These are phyloP conservation scores for Corrigiola litoralis DNA, from an alignment of 179 eudicot genomes.

Conservation along the genomic window DNA sequence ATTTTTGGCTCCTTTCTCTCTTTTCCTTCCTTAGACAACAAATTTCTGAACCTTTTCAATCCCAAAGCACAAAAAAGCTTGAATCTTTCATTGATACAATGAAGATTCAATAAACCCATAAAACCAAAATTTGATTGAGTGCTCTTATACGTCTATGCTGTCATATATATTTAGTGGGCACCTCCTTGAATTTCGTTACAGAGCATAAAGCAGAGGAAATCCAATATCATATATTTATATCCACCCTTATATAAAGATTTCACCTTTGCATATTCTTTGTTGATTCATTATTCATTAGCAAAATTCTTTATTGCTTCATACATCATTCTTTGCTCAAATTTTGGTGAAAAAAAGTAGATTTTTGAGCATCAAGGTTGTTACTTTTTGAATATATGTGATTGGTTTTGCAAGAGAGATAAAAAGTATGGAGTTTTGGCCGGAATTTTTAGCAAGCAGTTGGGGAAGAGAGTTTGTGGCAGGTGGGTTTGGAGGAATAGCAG, in stretches of 20 bases:
- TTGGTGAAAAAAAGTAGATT: too few species aligned
- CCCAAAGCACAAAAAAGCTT: neutral
- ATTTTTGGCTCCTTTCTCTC: neutral
- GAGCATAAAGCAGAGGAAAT: too few species aligned
- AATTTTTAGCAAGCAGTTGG: slow-evolving; percentile 79
- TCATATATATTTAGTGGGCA: neutral
- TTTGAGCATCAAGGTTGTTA: neutral
- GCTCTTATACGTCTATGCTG: neutral
- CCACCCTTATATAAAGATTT: neutral
- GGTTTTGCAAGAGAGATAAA: neutral
- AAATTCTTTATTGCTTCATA: too few species aligned
- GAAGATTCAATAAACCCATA: slow-evolving; percentile 6
- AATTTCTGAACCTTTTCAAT: slow-evolving; percentile 4
- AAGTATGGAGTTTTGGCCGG: slow-evolving; percentile 95
- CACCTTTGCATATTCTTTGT: neutral
- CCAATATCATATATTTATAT: neutral
- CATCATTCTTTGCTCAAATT: too few species aligned
- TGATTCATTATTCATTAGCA: neutral
- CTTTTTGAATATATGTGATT: neutral
- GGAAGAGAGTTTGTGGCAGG: slow-evolving; percentile 93
- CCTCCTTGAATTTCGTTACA: neutral
- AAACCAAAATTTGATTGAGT: neutral
- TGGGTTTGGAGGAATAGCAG: slow-evolving; percentile 79
- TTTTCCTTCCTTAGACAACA: neutral
- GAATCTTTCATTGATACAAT: slow-evolving; percentile 1